A percentile compares a stretch with the other conserved stretches of the same genome.
Evolutionary conservation across 2,329 filamentous ascomycete genomes (phyloP).

Genomic region (Aureobasidium sp.): DNA sequence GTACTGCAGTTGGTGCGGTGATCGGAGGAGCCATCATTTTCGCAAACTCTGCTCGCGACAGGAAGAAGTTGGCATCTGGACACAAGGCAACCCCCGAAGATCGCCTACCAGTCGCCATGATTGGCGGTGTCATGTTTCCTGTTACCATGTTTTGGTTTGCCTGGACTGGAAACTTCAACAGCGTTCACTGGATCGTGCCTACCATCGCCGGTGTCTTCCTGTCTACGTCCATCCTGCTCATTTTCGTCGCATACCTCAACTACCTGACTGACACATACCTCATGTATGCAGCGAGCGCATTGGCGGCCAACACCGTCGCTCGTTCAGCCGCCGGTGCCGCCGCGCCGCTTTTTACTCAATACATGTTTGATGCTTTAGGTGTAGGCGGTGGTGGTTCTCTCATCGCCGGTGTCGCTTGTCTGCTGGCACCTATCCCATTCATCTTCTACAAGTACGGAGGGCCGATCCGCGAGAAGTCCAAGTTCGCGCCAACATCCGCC

Average conservation of each 20-base stretch:
- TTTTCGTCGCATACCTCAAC: constrained; percentile 49
- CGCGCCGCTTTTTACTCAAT: constrained; percentile 27
- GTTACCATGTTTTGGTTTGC: constrained; percentile 33
- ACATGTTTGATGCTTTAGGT: constrained; percentile 28
- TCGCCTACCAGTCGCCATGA: constrained; percentile 27
- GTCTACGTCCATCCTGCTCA: constrained; percentile 35
- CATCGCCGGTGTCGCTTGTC: constrained; percentile 39
- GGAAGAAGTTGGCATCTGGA: constrained; percentile 34
- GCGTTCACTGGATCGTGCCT: constrained; percentile 42
- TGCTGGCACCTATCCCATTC: constrained; percentile 29
- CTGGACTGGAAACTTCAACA: constrained; percentile 35
- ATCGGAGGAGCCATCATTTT: constrained; percentile 40
- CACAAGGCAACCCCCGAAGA: constrained; percentile 39
- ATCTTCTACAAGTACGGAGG: constrained; percentile 29
- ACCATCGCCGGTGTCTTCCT: constrained; percentile 40
- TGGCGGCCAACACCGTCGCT: constrained; percentile 28
- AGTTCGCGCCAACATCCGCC: constrained; percentile 25
- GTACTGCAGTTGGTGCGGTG: constrained; percentile 43
- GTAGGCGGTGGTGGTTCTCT: constrained; percentile 31
- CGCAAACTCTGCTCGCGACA: constrained; percentile 34
- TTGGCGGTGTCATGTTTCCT: constrained; percentile 30
- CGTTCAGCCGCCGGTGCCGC: constrained; percentile 27
- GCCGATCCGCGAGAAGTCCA: constrained; percentile 21
- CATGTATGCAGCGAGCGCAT: constrained; percentile 29
- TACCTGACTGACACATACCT: constrained; percentile 49